These are phyloP conservation scores for Wickerhamiella azymoides DNA, from an alignment of 805 yeast species.

Conservation along the genomic window DNA sequence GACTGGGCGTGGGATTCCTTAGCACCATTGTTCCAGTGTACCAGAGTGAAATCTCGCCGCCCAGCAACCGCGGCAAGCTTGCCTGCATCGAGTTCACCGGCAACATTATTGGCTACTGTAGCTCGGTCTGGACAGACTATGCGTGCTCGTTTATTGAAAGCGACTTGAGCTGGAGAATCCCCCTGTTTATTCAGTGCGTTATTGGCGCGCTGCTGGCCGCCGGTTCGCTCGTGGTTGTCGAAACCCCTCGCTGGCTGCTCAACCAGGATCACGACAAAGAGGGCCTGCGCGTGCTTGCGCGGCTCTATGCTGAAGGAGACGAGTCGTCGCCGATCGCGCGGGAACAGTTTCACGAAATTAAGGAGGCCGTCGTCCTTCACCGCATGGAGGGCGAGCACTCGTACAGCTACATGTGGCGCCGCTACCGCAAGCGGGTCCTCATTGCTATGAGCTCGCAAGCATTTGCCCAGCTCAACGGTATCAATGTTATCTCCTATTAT, in stretches of 20 bases:
- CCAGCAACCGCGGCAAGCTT: slow-evolving; percentile 68
- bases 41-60: slow-evolving; percentile 80
- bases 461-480: slow-evolving; percentile 89
- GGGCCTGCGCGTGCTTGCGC: slow-evolving; percentile 74
- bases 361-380: slow-evolving; percentile 62
- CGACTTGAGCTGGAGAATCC: slow-evolving; percentile 62
- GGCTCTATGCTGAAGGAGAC: slow-evolving; percentile 53
- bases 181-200: slow-evolving; percentile 59
- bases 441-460: slow-evolving; percentile 85
- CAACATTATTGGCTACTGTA: slow-evolving; percentile 64
- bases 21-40: slow-evolving; percentile 78
- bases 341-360: slow-evolving; percentile 64
- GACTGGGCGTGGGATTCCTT: slow-evolving; percentile 76
- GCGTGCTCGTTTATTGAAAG: slow-evolving; percentile 50
- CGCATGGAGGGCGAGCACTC: slow-evolving; percentile 70
- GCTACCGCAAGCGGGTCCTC: slow-evolving; percentile 62
- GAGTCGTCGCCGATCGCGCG: slow-evolving; percentile 55
- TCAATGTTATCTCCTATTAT: slow-evolving; percentile 81
- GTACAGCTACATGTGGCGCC: slow-evolving; percentile 58
- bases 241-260: slow-evolving; percentile 81
- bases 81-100: slow-evolving; percentile 86
- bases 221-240: slow-evolving; percentile 72
- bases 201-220: slow-evolving; percentile 53
- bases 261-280: slow-evolving; percentile 68
- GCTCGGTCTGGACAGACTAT: slow-evolving; percentile 82